A percentile compares a stretch with the other conserved stretches of the same genome.
Evolutionary conservation across 768 basidiomycete genomes (phyloP).

Genomic region (Boletus barrowsii): DNA sequence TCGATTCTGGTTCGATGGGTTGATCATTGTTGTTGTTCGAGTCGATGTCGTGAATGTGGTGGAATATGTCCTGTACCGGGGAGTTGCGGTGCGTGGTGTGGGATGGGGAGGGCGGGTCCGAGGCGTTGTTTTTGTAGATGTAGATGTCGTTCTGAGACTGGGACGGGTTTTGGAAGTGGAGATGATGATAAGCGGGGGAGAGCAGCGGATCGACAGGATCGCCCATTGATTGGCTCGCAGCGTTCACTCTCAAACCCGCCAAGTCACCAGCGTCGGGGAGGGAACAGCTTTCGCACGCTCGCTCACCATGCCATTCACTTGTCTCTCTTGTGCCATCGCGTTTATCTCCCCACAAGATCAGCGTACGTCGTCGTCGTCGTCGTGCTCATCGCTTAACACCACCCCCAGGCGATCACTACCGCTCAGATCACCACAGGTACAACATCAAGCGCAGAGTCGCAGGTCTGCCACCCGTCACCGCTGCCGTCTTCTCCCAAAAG

Average conservation of each 20-base stretch:
- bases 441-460: constrained; percentile 98
- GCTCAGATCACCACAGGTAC: constrained; percentile 94
- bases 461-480: constrained; percentile 79
- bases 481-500: constrained; percentile 79
- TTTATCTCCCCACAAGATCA: constrained; percentile 83
- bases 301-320: constrained; percentile 50
- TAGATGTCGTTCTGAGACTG: constrained; percentile 26
- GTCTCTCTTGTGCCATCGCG: constrained; percentile 87
- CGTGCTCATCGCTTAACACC: background rate
- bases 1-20: constrained; percentile 34
- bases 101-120: constrained; percentile 29
- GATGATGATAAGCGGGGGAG: constrained; percentile 52
- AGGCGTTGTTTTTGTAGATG: constrained; percentile 32
- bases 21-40: constrained; percentile 14
- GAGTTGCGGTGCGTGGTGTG: constrained; percentile 22
- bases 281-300: constrained; percentile 4
- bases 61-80: constrained; percentile 30
- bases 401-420: constrained; percentile 76
- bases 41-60: constrained; percentile 27
- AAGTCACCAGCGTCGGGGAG: too few relatives aligned
- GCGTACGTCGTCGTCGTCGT: constrained; percentile 42
- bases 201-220: constrained; percentile 63
- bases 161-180: constrained; percentile 29
- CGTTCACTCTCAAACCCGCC: constrained; percentile 25
- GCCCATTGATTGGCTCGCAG: constrained; percentile 50